Conservation (phyloP, 805 yeast genomes). For the Zygosaccharomyces bisporus region DNA sequence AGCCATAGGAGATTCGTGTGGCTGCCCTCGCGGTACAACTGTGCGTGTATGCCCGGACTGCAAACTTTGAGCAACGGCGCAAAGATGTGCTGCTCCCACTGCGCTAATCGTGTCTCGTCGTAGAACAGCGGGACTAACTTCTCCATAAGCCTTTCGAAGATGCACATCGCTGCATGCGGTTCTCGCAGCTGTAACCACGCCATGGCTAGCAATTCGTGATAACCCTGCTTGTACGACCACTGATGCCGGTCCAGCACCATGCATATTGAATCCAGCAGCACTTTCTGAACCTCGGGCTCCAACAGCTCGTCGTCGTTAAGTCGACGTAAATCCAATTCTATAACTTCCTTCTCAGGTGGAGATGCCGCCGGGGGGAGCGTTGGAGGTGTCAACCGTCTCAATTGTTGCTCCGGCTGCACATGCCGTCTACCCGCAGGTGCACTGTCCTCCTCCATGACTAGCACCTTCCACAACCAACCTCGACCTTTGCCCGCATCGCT, state of each 20-base stretch:
- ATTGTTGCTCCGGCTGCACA: slow-evolving; percentile 1
- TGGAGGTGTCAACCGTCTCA: slow-evolving; percentile 2
- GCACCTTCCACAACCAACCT: slow-evolving; percentile 35
- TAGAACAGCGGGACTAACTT: slow-evolving; percentile 28
- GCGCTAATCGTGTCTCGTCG: slow-evolving; percentile 23
- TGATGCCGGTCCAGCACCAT: slow-evolving; percentile 26
- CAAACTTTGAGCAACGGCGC: slow-evolving; percentile 21
- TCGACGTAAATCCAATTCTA: slow-evolving; percentile 31
- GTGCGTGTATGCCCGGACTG: slow-evolving; percentile 18
- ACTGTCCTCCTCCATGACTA: slow-evolving; percentile 17
- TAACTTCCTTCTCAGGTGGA: slow-evolving; percentile 19
- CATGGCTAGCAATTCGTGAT: slow-evolving; percentile 32
- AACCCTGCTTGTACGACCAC: slow-evolving; percentile 31
- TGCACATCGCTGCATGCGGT: slow-evolving; percentile 19
- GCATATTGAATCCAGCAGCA: slow-evolving; percentile 22
- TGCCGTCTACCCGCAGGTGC: slow-evolving; percentile 9
- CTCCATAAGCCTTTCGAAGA: slow-evolving; percentile 29
- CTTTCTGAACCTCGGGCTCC: slow-evolving; percentile 15
- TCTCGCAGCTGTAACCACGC: slow-evolving; percentile 28
- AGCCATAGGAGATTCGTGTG: slow-evolving; percentile 31
- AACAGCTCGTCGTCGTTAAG: slow-evolving; percentile 27
- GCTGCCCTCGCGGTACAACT: slow-evolving; percentile 15
- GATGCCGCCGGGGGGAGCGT: not conserved
- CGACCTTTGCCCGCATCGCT: slow-evolving; percentile 17
- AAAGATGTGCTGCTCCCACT: slow-evolving; percentile 27